Base-by-base conservation (phyloP, 352 stramenopile genomes). In the Phytophthora idaei region DNA sequence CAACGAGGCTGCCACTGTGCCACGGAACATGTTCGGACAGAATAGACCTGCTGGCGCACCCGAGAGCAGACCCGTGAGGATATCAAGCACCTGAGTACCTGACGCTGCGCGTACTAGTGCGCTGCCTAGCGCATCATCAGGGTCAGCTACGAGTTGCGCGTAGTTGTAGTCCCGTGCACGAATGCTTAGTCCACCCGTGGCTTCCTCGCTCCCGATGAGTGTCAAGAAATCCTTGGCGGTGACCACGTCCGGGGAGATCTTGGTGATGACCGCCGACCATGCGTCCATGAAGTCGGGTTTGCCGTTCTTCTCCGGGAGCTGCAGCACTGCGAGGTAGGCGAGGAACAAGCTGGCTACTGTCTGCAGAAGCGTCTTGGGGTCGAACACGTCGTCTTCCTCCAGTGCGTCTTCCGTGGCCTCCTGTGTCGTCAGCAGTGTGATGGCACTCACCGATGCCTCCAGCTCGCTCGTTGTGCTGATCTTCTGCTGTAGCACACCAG, bases 211-310 rank as follows among this genome's bases (percentile, higher is more conserved):
- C 3, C 74, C 82, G 39, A 90, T 84, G 41, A 90, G 74, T 3
- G 44, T 45, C n/a, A 90, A 69, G 52, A 90, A 88, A 49, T 89
- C 82, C 1, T 79, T 68, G 3, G 77, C 78, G 1, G 67, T 89
- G 46, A 90, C 78, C 7, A 90, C 67, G 47, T 90, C 82, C 51
- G 77, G 81, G 2, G 82, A 87, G n/a, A 89, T 66, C 41, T 84
- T 83, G n/a, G 68, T 64, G 71, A 89, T 85, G 48, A 80, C 76
- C 2, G 82, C 79, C n/a, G 79, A 89, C 79, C 80, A 90, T 39
- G 80, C 70, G 58, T 90, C 81, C 78, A 91, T 91, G 58, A 89
- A 90, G 61, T 91, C 80, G 8, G 83, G 73, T 11, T 76, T 70
- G n/a, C 81, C 80, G 17, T 81, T 78, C 58, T 85, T 85, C 52